phyloP scores from a whole-genome alignment of 2,329 filamentous ascomycete species.

The Ceratocystiopsis minuta region DNA sequence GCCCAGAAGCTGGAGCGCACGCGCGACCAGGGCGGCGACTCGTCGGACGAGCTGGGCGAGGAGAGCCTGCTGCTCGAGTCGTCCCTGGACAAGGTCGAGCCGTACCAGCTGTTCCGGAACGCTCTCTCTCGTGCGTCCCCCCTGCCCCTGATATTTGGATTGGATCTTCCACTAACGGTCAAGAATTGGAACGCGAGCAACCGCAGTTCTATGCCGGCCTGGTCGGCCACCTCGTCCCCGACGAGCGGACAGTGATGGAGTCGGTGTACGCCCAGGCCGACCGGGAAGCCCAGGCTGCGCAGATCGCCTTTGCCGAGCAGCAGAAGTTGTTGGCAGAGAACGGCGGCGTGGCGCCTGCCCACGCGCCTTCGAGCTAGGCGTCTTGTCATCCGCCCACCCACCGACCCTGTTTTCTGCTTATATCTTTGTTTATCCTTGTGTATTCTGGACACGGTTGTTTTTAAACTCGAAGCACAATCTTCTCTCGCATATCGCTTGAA shows the following conservation, averaged over 20 bases:
- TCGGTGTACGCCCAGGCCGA: constrained; percentile 56
- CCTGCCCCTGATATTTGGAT: background rate
- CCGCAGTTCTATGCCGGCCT: constrained; percentile 73
- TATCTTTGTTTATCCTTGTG: no score
- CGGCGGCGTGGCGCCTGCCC: constrained; percentile 8
- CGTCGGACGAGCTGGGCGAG: constrained; percentile 78
- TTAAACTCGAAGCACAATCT: no score
- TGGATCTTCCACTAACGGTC: background rate
- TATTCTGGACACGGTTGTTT: no score
- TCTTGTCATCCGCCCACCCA: no score
- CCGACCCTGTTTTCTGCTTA: no score
- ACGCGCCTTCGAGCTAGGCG: constrained; percentile 6
- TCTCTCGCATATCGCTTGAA: no score
- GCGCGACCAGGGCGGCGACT: constrained; percentile 44
- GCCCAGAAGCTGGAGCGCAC: constrained; percentile 68
- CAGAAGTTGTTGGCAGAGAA: constrained; percentile 13
- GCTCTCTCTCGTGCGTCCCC: constrained; percentile 19
- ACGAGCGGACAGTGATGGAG: constrained; percentile 70
- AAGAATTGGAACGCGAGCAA: constrained; percentile 78
- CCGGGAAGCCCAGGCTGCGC: constrained; percentile 6
- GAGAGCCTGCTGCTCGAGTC: constrained; percentile 85
- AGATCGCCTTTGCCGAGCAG: constrained; percentile 7
- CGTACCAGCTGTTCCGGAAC: constrained; percentile 74
- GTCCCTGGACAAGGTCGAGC: constrained; percentile 85
- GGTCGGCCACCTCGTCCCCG: constrained; percentile 57